phyloP scores from a whole-genome alignment of 2,329 filamentous ascomycete species.

The Aquanectria penicillioides region DNA sequence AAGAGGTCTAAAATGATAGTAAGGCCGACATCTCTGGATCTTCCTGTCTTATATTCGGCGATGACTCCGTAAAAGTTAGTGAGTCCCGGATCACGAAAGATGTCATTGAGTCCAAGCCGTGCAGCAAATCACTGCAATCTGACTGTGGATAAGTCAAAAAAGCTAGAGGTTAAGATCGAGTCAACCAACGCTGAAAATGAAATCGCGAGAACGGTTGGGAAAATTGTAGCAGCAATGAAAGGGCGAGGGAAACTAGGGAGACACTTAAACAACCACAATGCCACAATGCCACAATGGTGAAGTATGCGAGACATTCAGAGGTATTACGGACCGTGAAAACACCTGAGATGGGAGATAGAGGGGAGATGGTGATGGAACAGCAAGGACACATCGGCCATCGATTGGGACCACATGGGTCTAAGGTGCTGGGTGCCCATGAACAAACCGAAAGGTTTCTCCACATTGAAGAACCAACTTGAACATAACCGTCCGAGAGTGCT shows the following conservation, averaged over 20 bases:
- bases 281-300: too few relatives aligned
- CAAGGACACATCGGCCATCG: constrained; percentile 7
- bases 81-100: too few relatives aligned
- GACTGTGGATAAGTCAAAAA: too few relatives aligned
- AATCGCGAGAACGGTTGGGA: too few relatives aligned
- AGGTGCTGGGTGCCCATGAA: constrained; percentile 15
- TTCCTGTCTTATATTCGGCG: constrained; percentile 10
- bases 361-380: constrained; percentile 9
- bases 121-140: too few relatives aligned
- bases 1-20: constrained; percentile 33
- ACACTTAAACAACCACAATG: too few relatives aligned
- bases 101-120: background rate
- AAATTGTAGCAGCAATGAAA: background rate
- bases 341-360: too few relatives aligned
- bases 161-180: too few relatives aligned
- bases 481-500: constrained; percentile 16
- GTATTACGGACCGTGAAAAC: too few relatives aligned
- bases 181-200: too few relatives aligned
- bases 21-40: constrained; percentile 26
- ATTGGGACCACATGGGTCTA: constrained; percentile 17
- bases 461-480: constrained; percentile 18
- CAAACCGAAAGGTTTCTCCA: constrained; percentile 21
- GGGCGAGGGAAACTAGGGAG: background rate
- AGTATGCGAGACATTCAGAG: too few relatives aligned
- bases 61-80: too few relatives aligned